A percentile compares a stretch with the other conserved stretches of the same genome.
Conservation (phyloP, 306 rosid genomes). For the Malus sieversii region DNA sequence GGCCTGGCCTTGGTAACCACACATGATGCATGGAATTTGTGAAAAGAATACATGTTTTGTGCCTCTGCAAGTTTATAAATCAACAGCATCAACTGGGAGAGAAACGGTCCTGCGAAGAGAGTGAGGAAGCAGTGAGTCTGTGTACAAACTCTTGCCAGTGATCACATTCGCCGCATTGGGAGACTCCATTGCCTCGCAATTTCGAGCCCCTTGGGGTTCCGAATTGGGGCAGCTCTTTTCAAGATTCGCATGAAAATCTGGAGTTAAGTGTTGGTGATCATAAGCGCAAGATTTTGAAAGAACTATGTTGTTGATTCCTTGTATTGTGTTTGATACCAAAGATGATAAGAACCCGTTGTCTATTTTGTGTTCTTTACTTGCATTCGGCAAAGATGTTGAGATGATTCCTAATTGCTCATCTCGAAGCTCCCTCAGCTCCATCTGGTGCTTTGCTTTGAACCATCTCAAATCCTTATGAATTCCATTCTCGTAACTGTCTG, state of each 20-base stretch:
- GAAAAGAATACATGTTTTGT: conserved; percentile 36
- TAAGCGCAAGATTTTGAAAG: conserved; percentile 18
- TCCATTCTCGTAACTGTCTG: conserved; percentile 33
- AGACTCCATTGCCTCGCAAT: conserved; percentile 35
- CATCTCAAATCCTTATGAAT: conserved; percentile 59
- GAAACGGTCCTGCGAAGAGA: conserved; percentile 64
- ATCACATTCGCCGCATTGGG: conserved; percentile 19
- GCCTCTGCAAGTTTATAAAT: conserved; percentile 33
- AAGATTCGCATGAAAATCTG: conserved; percentile 20
- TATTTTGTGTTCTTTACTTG: conserved; percentile 19
- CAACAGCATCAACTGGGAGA: conserved; percentile 77
- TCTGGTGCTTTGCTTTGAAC: conserved; percentile 68
- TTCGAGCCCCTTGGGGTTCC: conserved; percentile 41
- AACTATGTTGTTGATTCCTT: conserved; percentile 19
- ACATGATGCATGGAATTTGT: conserved; percentile 30
- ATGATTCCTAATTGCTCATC: conserved; percentile 38
- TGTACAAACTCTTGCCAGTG: conserved; percentile 28
- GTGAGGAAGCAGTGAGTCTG: conserved; percentile 42
- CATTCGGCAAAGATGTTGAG: conserved; percentile 26
- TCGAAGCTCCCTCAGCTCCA: conserved; percentile 44
- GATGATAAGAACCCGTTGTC: conserved; percentile 23
- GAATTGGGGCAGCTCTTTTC: conserved; percentile 35
- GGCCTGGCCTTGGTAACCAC: conserved; percentile 10
- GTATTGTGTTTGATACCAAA: conserved; percentile 20
- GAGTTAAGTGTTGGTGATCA: conserved; percentile 13